Evolutionary conservation across 2,329 filamentous ascomycete genomes (phyloP), one percentile per base, ranked within the genome.

Genomic region (Epichloe hybrida): DNA sequence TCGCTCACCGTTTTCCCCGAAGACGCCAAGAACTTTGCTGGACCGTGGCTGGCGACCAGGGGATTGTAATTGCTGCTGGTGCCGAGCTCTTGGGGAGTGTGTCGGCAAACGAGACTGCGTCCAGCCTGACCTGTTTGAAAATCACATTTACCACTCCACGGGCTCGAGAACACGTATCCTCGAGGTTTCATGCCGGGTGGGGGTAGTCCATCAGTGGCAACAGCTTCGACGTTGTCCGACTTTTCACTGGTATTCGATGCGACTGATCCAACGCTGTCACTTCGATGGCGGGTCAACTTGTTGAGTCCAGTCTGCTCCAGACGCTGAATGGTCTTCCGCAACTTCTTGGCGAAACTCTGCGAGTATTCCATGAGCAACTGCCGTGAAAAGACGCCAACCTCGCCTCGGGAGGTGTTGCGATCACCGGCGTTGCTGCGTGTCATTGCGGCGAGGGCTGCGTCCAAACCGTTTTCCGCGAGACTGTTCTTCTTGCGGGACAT

Each of bases 81-180:
- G 12, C 21, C n/a, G 8, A 39, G 7, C 15, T 72, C 70, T 31
- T 77, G 74, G 2, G 89, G 71, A n/a, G 78, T 69, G 64, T 94
- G 88, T 51, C 81, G 81, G 66, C 86, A 90, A 63, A 81, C 81
- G 13, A 94, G 68, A 50, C 79, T 84, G 48, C 84, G 82, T 2
- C 91, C 90, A 42, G 79, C 83, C 51, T 81, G 75, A 38, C 86
- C 84, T 0, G 89, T 93, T 15, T 79, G 74, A 66, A 97, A 97
- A 54, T 90, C 86, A 68, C 91, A 97, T 41, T 78, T 77, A 15
- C 88, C 86, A 54, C 88, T 82, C 91, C 91, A 97, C 0, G 89
- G 90, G 41, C 86, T 93, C 20, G 73, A 70, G 62, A 96, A 96
- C 1, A 81, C 77, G 66, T 94, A 95, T 17, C 82, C 84, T 35